phyloP scores from a whole-genome alignment of 305 asterid genomes.

The Vinca major region DNA sequence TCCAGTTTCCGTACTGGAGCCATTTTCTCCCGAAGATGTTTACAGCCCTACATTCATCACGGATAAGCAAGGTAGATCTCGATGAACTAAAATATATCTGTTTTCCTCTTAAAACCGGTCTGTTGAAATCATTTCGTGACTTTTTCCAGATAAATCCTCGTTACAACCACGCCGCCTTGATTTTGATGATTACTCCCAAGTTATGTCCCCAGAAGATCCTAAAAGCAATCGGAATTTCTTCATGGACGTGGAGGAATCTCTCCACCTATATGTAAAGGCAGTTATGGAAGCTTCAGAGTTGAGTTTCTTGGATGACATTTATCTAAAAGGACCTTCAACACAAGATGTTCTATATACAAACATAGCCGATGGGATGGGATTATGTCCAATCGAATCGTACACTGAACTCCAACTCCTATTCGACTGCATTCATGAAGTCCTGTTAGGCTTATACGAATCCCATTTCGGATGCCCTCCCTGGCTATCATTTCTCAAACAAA shows the following conservation, averaged over 20 bases:
- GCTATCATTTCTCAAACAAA: conserved; percentile 35
- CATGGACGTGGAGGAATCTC: conserved; percentile 27
- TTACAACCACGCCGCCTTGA: conserved; percentile 47
- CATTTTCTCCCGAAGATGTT: conserved; percentile 42
- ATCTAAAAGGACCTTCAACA: conserved; percentile 21
- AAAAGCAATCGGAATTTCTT: conserved; percentile 15
- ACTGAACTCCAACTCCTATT: conserved; percentile 57
- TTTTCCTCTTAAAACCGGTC: neutral
- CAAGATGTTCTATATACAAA: conserved; percentile 39
- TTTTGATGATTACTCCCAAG: conserved; percentile 40
- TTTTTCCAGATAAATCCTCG: conserved; percentile 5
- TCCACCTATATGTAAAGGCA: conserved; percentile 34
- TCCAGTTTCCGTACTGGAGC: conserved; percentile 86
- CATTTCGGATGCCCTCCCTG: conserved; percentile 33
- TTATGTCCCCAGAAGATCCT: conserved; percentile 23
- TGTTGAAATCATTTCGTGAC: neutral
- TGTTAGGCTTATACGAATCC: conserved; percentile 30
- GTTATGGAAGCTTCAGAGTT: conserved; percentile 44
- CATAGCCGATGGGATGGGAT: conserved; percentile 42
- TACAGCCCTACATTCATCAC: conserved; percentile 41
- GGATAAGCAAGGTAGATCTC: conserved; percentile 34
- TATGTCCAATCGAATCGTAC: conserved; percentile 29
- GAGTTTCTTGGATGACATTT: conserved; percentile 36
- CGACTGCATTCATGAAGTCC: conserved; percentile 57
- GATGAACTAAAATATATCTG: conserved; percentile 5